A percentile compares a stretch with the other conserved stretches of the same genome.
Evolutionary conservation across 2,329 filamentous ascomycete species (phyloP).

Genomic region (Paradendryphiella salina): DNA sequence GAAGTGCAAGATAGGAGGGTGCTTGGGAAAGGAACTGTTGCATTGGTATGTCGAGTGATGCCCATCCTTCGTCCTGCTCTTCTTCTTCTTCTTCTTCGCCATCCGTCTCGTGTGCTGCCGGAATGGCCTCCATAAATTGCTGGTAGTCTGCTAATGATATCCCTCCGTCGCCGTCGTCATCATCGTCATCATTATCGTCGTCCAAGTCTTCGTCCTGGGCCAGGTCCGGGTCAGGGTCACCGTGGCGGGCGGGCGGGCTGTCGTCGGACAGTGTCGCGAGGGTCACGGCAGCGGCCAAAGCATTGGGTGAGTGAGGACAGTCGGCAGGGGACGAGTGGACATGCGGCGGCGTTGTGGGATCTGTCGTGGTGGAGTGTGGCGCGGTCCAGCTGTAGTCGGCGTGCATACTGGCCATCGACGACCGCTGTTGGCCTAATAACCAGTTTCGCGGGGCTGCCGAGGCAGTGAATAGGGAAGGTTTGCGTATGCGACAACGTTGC

Average conservation of each 20-base stretch:
- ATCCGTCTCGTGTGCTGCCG: conserved; percentile 6
- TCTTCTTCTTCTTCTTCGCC: conserved; percentile 6
- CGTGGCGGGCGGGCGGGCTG: conserved; percentile 35
- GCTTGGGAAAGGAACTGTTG: conserved; percentile 25
- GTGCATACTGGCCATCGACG: conserved; percentile 36
- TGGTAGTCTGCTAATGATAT: conserved; percentile 31
- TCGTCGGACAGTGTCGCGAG: conserved; percentile 38
- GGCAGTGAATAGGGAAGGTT: conserved; percentile 1
- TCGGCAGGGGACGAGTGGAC: conserved; percentile 3
- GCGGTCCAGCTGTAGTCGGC: conserved; percentile 17
- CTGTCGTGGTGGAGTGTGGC: conserved; percentile 18
- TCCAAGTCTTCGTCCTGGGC: conserved; percentile 12
- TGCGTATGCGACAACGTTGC: conserved; percentile 4
- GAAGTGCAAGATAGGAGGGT: conserved; percentile 11
- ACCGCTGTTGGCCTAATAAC: conserved; percentile 19
- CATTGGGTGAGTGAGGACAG: conserved; percentile 25
- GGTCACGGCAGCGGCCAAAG: conserved; percentile 32
- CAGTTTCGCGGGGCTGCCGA: conserved; percentile 16
- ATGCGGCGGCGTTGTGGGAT: conserved; percentile 15
- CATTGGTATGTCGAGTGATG: conserved; percentile 8
- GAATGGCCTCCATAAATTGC: conserved; percentile 14
- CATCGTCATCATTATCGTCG: conserved; percentile 9
- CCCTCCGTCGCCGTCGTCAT: conserved; percentile 31
- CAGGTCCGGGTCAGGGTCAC: neutral
- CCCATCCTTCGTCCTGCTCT: conserved; percentile 1